Conservation (phyloP, 2,329 filamentous ascomycete species). For the Mycosphaerelloides madeirae region DNA sequence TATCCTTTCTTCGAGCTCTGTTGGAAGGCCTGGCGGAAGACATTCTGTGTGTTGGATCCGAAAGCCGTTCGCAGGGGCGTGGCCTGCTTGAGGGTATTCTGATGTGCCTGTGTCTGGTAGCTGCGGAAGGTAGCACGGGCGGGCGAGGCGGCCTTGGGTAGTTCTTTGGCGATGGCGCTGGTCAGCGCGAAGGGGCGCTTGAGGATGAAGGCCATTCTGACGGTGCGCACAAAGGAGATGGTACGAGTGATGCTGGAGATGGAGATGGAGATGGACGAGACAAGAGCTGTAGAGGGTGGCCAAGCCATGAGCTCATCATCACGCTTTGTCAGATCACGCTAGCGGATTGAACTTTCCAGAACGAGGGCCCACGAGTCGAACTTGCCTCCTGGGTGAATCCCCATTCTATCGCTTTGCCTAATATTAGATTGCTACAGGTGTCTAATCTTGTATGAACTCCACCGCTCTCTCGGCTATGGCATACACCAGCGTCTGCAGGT, state of each 20-base stretch:
- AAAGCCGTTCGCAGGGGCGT: slow-evolving; percentile 28
- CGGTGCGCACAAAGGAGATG: slow-evolving; percentile 16
- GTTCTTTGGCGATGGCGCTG: slow-evolving; percentile 51
- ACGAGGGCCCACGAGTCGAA: too few species aligned
- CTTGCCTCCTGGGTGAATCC: too few species aligned
- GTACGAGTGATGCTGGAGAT: not conserved
- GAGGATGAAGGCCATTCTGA: slow-evolving; percentile 58
- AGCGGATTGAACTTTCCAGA: too few species aligned
- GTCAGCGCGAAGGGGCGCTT: slow-evolving; percentile 61
- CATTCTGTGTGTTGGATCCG: slow-evolving; percentile 23
- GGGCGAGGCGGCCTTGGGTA: slow-evolving; percentile 35
- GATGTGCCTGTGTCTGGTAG: slow-evolving; percentile 52
- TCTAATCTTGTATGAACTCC: slow-evolving; percentile 9
- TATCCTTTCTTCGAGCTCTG: slow-evolving; percentile 59
- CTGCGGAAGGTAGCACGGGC: slow-evolving; percentile 52
- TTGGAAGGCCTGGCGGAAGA: slow-evolving; percentile 53
- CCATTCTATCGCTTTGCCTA: too few species aligned
- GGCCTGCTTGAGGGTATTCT: slow-evolving; percentile 31
- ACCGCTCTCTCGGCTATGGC: slow-evolving; percentile 13
- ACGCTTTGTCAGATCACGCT: too few species aligned
- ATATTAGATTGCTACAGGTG: too few species aligned
- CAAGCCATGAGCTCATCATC: too few species aligned
- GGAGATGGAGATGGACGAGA: not conserved
- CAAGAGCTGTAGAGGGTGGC: not conserved
- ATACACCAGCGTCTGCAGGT: not conserved